Base-by-base conservation (phyloP, 176 grass and related monocot species). In the Tillandsia fasciculata region DNA sequence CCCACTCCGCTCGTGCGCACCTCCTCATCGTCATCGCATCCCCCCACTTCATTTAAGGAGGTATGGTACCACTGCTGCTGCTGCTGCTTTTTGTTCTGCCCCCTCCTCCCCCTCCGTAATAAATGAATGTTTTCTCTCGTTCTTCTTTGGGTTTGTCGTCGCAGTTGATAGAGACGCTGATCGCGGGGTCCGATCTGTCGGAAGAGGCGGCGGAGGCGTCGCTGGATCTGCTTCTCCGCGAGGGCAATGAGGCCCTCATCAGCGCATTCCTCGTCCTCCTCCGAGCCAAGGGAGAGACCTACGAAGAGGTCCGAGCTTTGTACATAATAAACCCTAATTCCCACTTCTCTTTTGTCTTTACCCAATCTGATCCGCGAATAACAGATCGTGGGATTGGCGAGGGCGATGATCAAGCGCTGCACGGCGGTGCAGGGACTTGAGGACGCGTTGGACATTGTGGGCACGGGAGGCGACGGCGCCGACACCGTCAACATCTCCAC, bases 401-500 rank as follows among this genome's bases (percentile, higher is more conserved):
- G 86, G 61, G 87, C 89, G 2, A 94, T 99, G 95, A 79, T 99
- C 72, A 87, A 72, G 23, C 66, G 84, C 49, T 83, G 84, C 65
- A 51, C 74, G 20, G 67, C 23, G 18, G 95, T 94, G 20, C 78
- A 94, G 7, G 90, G 95, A 0, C 85, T 99, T 5, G 56, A 82
- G 22, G 76, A 84, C 24, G 84, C 82, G 22, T 87, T 99, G 9
- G 95, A 99, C 71, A 86, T 99, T 67, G 95, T 99, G 1, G 95
- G 95, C 50, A 99, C 95, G 0, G 95, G 95, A 52, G 95, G 95
- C 12, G 95, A 99, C 52, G 95, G 90, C 15, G 82, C 87, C 0
- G 72, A 99, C 87, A 99, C 90, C 26, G 90, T 99, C 71, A 99
- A 99, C 82, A 99, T 99, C 82, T 99, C 95, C 67, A 99, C 95